phyloP scores from a whole-genome alignment of 768 basidiomycete genomes.

The Suillus ampliporus region DNA sequence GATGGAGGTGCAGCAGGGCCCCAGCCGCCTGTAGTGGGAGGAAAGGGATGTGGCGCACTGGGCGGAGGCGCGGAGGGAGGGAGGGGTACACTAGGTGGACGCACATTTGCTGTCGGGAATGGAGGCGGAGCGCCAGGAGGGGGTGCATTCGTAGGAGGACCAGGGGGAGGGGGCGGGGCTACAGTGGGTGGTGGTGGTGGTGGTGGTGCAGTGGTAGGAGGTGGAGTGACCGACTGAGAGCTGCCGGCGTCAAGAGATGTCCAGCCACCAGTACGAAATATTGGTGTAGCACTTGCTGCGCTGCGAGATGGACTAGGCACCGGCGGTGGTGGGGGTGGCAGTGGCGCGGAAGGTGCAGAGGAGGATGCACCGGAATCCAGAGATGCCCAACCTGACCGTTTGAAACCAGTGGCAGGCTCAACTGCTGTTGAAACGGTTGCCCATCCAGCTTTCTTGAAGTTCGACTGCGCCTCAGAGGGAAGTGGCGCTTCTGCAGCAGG shows the following conservation, averaged over 20 bases:
- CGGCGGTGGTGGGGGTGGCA: conserved; percentile 15
- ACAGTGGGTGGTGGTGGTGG: conserved; percentile 25
- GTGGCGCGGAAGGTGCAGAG: conserved; percentile 25
- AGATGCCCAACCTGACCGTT: conserved; percentile 22
- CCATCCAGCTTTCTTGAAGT: conserved; percentile 57
- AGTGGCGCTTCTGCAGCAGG: conserved; percentile 25
- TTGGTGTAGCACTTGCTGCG: conserved; percentile 39
- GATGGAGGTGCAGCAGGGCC: conserved; percentile 16
- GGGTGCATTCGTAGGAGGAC: conserved; percentile 24
- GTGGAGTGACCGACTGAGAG: conserved; percentile 32
- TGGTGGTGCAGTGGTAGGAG: conserved; percentile 15
- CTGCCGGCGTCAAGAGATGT: conserved; percentile 63
- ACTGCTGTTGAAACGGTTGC: conserved; percentile 37
- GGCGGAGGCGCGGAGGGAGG: conserved; percentile 17
- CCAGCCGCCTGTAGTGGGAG: conserved; percentile 22
- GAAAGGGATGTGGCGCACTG: conserved; percentile 6
- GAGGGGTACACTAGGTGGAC: conserved; percentile 8
- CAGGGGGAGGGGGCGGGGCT: conserved; percentile 23
- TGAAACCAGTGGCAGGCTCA: conserved; percentile 19
- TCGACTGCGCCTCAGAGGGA: conserved; percentile 26
- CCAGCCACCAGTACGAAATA: conserved; percentile 70
- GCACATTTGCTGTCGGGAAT: conserved; percentile 5
- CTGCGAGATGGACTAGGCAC: conserved; percentile 15
- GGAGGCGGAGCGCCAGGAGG: conserved; percentile 14
- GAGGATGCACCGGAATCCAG: conserved; percentile 29